These are phyloP conservation scores for Parvularia atlantis DNA, from an alignment of 78 protist genomes.

Conservation along the genomic window DNA sequence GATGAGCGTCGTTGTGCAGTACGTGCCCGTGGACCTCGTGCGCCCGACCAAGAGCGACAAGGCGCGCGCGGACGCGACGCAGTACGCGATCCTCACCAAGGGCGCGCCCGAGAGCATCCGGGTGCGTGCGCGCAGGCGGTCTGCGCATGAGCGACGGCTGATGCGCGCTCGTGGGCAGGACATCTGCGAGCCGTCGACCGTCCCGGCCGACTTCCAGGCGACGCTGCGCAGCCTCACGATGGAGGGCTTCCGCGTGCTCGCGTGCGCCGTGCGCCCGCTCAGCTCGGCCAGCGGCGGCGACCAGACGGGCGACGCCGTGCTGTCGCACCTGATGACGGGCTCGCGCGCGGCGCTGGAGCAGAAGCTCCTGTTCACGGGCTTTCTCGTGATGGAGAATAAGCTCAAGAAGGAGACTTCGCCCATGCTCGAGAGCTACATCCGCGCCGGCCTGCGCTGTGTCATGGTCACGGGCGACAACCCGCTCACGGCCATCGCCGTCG, in stretches of 20 bases:
- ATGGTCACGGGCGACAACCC: slow-evolving; percentile 54
- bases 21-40: no score
- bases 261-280: background rate
- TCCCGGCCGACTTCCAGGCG: background rate
- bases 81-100: background rate
- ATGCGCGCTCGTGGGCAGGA: no score
- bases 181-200: background rate
- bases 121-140: no score
- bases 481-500: slow-evolving; percentile 35
- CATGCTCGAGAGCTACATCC: background rate
- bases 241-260: background rate
- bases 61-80: no score
- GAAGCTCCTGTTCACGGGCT: background rate
- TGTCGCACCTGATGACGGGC: background rate
- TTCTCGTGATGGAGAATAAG: slow-evolving; percentile 1
- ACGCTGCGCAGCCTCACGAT: background rate
- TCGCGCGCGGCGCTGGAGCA: slow-evolving; percentile 9
- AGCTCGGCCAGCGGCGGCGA: no score
- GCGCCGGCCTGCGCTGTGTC: slow-evolving; percentile 13
- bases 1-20: slow-evolving; percentile 1
- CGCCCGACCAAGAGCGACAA: no score
- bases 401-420: background rate
- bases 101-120: background rate
- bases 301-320: background rate
- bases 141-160: no score